Evolutionary conservation across 2,329 filamentous ascomycete species (phyloP).

Genomic region (Sporothrix pseudoabietina): DNA sequence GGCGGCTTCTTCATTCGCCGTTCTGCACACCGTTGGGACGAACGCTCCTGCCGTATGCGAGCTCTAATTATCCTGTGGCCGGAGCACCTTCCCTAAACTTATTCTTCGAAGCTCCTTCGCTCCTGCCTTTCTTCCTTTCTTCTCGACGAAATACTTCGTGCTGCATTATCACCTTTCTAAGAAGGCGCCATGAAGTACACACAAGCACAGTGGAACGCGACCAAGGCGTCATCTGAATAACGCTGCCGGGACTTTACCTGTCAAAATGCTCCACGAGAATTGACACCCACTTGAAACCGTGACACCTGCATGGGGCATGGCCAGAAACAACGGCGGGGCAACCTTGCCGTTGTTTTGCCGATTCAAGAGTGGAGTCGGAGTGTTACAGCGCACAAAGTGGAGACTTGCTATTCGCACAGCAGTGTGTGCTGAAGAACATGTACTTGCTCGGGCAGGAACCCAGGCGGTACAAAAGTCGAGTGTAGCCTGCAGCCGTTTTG

Average conservation of each 20-base stretch:
- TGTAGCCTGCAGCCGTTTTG: not conserved
- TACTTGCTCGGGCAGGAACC: not conserved
- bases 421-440: not conserved
- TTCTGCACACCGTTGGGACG: not conserved
- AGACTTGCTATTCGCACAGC: not conserved
- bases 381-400: not conserved
- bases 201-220: not conserved
- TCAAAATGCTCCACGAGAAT: not conserved
- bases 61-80: not conserved
- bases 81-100: not conserved
- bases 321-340: not conserved
- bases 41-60: not conserved
- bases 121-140: not conserved
- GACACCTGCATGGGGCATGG: not conserved
- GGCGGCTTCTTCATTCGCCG: not conserved
- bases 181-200: not conserved
- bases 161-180: not conserved
- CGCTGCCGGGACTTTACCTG: not conserved
- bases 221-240: not conserved
- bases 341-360: constrained; percentile 10
- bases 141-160: too few relatives aligned
- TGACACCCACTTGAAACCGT: not conserved
- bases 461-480: not conserved
- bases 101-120: not conserved
- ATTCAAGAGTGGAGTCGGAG: not conserved